These are phyloP conservation scores for Zygotorulaspora danielsina DNA, from an alignment of 805 yeast species.

Conservation along the genomic window DNA sequence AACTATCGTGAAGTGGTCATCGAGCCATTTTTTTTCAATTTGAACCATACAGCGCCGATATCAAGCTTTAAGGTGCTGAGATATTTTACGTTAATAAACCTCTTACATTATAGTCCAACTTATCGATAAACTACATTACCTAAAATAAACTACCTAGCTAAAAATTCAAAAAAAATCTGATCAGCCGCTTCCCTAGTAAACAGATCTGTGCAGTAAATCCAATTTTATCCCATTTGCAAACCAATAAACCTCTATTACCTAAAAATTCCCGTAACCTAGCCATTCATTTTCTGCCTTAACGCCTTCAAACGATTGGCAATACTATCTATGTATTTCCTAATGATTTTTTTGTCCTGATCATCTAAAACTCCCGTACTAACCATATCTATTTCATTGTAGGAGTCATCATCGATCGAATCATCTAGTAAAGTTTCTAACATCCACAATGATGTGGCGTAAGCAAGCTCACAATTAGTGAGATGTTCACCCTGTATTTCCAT, in stretches of 20 bases:
- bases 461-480: slow-evolving; percentile 67
- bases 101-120: not conserved
- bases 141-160: slow-evolving; percentile 4
- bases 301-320: slow-evolving; percentile 76
- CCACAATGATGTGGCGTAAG: slow-evolving; percentile 91
- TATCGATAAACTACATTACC: slow-evolving; percentile 1
- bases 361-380: slow-evolving; percentile 49
- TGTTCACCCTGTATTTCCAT: slow-evolving; percentile 69
- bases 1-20: no score
- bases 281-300: slow-evolving; percentile 53
- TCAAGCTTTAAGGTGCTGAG: no score
- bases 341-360: slow-evolving; percentile 66
- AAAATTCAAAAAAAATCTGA: not conserved
- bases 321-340: slow-evolving; percentile 75
- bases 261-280: no score
- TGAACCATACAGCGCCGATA: no score
- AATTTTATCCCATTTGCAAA: not conserved
- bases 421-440: slow-evolving; percentile 86
- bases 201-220: not conserved
- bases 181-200: not conserved
- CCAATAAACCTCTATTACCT: no score
- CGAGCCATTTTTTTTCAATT: no score
- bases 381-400: slow-evolving; percentile 22
- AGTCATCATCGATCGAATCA: slow-evolving; percentile 34
- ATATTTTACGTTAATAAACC: not conserved